Evolutionary conservation across 208 protist species (phyloP).

Genomic region (Crithidia sp.): DNA sequence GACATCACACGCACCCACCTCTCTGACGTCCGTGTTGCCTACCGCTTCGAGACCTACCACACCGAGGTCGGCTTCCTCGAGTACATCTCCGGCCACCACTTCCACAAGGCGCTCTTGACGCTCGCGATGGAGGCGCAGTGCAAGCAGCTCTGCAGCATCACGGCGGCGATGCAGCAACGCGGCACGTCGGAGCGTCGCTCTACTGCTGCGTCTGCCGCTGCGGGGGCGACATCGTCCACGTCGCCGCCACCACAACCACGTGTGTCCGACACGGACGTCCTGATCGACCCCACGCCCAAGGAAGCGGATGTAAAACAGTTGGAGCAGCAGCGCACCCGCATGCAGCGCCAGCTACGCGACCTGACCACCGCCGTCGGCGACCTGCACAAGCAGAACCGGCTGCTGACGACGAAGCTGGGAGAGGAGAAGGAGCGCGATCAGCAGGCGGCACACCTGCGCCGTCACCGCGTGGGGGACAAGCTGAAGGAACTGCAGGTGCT

Average conservation of each 20-base stretch:
- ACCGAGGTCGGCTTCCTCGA: constrained; percentile 86
- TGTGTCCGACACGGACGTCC: constrained; percentile 1
- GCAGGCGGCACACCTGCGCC: constrained; percentile 70
- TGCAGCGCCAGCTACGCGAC: constrained; percentile 73
- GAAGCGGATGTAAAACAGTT: constrained; percentile 72
- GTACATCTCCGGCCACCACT: constrained; percentile 80
- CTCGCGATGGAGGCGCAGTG: constrained; percentile 60
- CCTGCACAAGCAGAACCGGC: constrained; percentile 81
- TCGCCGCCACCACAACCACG: background rate
- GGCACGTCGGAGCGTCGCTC: too few relatives aligned
- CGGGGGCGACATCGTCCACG: background rate
- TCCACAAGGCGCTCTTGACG: constrained; percentile 76
- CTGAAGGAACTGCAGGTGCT: constrained; percentile 34
- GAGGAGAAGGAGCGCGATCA: constrained; percentile 76
- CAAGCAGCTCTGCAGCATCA: constrained; percentile 33
- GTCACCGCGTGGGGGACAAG: constrained; percentile 42
- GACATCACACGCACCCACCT: constrained; percentile 81
- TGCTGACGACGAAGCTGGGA: constrained; percentile 79
- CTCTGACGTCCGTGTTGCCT: constrained; percentile 86
- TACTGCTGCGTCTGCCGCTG: background rate
- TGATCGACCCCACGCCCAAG: constrained; percentile 81
- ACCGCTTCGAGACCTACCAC: constrained; percentile 93
- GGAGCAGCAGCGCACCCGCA: constrained; percentile 58
- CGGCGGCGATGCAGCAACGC: background rate
- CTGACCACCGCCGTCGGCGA: constrained; percentile 53